A percentile compares a stretch with the other conserved stretches of the same genome.
phyloP scores from a whole-genome alignment of 2,329 filamentous ascomycete genomes.

The Talaromyces sp. region DNA sequence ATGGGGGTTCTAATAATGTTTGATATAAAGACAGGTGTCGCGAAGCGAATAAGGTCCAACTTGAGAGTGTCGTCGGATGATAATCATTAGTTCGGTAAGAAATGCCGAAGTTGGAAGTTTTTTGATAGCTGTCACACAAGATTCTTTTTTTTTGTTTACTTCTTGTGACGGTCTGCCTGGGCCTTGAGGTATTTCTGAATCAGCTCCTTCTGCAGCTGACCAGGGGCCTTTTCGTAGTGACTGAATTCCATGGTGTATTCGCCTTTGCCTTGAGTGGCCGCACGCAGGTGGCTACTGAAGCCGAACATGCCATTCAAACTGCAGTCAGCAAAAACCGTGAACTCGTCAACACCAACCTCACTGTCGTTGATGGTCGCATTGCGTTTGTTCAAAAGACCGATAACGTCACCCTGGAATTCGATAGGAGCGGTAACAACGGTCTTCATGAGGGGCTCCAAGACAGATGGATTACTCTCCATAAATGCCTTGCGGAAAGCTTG shows the following conservation, averaged over 20 bases:
- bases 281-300: constrained; percentile 84
- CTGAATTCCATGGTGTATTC: constrained; percentile 99
- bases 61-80: not conserved
- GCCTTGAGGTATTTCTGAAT: constrained; percentile 65
- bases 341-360: constrained; percentile 89
- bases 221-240: constrained; percentile 83
- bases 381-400: constrained; percentile 93
- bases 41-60: not conserved
- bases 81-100: not conserved
- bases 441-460: constrained; percentile 97
- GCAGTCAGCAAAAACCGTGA: constrained; percentile 87
- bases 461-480: constrained; percentile 69
- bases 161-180: constrained; percentile 61
- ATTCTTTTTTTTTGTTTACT: constrained; percentile 31
- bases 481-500: constrained; percentile 97
- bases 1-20: constrained; percentile 2
- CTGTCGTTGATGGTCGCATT: constrained; percentile 93
- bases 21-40: constrained; percentile 1
- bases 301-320: constrained; percentile 97
- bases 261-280: constrained; percentile 94
- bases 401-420: constrained; percentile 96
- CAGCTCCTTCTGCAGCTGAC: constrained; percentile 79
- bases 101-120: not conserved
- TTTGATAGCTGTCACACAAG: not conserved
- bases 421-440: constrained; percentile 91